Base-by-base conservation (phyloP, 1,284 basidiomycete genomes). In the Ganoderma lucidum region DNA sequence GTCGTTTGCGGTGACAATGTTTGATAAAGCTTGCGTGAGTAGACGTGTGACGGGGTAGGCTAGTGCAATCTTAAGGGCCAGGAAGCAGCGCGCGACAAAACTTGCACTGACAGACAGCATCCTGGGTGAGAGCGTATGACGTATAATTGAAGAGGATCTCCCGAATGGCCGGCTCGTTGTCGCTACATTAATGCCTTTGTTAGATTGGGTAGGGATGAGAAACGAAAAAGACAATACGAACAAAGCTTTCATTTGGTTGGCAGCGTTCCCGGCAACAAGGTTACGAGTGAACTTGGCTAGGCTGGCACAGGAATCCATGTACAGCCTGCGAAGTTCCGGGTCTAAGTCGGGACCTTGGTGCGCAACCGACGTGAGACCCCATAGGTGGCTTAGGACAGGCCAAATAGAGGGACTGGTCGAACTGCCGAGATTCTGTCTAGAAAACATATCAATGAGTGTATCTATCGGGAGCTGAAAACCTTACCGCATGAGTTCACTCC, bases 241-340 rank as follows among this genome's bases (percentile, higher is more conserved):
- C 93, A 87, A 92, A 62, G 89, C 89, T 70, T 80, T 83, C 64
- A 79, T 75, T 76, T 95, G 93, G 79, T 94, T 95, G 28, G 78
- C 74, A 15, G 88, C 84, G 32, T 89, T 87, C 15, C 86, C 89
- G 15, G 92, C 92, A 39, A 91, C 89, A 15, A 95, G 80, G 78
- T 95, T 95, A 70, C 93, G 86, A 6, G 92, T 94, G 75, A 95
- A 91, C 72, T 86, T 90, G 5, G 89, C 89, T n/a, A 93, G 74
- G 73, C 83, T 85, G 19, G 83, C 79, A 63, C 83, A 83, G 3
- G 90, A 78, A 0, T 72, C 68, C 60, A 79, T 80, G 19, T 85
- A 76, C 48, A 76, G 73, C 28, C 77, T 73, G 41, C 68, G 74
- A 59, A 73, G 78, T 28, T 73, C 74, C 3, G 77, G 74, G 48